Evolutionary conservation across 2,329 filamentous ascomycete genomes (phyloP), one percentile per base, ranked within the genome.

Genomic region (Aspergillus brunneoviolaceus): DNA sequence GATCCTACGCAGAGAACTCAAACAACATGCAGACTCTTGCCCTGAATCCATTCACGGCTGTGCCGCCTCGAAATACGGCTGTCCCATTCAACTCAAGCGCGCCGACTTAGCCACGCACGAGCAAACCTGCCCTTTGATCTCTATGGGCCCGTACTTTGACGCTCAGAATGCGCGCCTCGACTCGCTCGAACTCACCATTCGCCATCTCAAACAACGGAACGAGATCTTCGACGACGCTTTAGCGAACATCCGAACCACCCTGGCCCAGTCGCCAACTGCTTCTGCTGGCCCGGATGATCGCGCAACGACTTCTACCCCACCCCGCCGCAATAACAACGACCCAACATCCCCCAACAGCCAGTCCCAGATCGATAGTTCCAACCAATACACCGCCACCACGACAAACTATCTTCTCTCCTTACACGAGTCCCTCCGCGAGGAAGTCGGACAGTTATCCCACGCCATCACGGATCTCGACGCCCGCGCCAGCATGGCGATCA

Each of bases 371-470:
- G 67, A 68, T 29, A 50, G 53, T 31, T 68, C 74, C 9, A 70
- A 68, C 51, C 61, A 68, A 5, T 70, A 70, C 23, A 70, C 77
- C 53, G 74, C 77, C 31, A 63, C 65, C 62, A 81, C 84, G 25
- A 83, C 84, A 12, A 55, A 55, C 55, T 85, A 87, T 65, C 78
- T 88, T 2, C 80, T 87, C 27, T 84, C 82, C 2, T 79, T 87
- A 53, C 85, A 87, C 68, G 85, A 87, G 66, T 82, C 81, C 23
- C 77, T 88, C 19, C 83, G 85, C 12, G 83, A 85, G 49, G 85
- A 87, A 69, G 81, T 87, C 52, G 75, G 76, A 19, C 82, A 84
- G 52, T 77, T 86, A 29, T 80, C 81, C 14, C 78, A 80, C 55
- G 81, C 83, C 2, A 76, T 88, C 10, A 80, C 81, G 3, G 85